Evolutionary conservation across 495 filamentous ascomycete species (phyloP).

Genomic region (Podospora pseudoanserina): DNA sequence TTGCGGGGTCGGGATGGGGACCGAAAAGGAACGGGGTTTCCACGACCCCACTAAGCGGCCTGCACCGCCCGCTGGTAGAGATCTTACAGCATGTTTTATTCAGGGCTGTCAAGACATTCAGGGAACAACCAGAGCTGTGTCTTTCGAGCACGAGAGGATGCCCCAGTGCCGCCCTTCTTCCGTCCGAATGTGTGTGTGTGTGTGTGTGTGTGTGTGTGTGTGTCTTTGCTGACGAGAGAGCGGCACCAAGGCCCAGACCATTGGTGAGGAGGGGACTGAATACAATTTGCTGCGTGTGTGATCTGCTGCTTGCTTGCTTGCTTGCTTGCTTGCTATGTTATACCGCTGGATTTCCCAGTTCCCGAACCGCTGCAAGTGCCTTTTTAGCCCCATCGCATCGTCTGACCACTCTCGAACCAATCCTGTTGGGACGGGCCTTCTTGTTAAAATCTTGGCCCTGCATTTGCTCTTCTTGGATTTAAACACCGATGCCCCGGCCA

Average conservation of each 20-base stretch:
- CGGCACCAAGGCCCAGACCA: conserved; percentile 2
- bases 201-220: neutral
- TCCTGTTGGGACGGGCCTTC: neutral
- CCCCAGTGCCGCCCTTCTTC: conserved; percentile 14
- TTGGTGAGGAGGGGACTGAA: neutral
- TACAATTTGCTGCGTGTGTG: conserved; percentile 1
- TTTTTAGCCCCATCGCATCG: neutral
- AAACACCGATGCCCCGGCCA: conserved; percentile 7
- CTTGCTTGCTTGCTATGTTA: neutral
- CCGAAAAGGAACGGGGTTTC: too few relatives aligned
- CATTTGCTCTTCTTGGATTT: neutral
- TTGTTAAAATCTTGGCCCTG: neutral
- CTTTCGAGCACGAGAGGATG: neutral
- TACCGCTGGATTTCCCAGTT: neutral
- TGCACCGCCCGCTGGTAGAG: neutral
- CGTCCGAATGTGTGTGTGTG: neutral
- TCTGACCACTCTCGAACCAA: neutral
- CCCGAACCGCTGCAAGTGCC: neutral
- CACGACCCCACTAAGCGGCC: neutral
- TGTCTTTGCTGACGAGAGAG: conserved; percentile 2
- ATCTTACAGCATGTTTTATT: neutral
- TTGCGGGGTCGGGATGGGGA: neutral
- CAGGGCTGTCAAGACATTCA: neutral
- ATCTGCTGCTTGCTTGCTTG: neutral
- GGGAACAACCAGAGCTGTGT: conserved; percentile 10